phyloP scores from a whole-genome alignment of 495 filamentous ascomycete species.

The Annulohypoxylon nitens region DNA sequence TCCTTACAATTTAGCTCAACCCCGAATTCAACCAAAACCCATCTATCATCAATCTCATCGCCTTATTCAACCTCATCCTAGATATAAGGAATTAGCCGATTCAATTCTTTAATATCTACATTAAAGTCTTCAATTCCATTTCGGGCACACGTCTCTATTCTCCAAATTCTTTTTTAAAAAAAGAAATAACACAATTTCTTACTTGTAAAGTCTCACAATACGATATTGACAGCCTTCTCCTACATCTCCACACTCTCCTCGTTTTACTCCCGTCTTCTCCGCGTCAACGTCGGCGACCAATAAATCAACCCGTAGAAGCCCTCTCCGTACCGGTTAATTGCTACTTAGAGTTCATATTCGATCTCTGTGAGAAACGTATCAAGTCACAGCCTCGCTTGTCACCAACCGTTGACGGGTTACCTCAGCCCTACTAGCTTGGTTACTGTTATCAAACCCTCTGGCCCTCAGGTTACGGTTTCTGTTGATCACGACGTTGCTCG shows the following conservation, averaged over 20 bases:
- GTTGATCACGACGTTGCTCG: slow-evolving; percentile 43
- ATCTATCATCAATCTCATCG: slow-evolving; percentile 36
- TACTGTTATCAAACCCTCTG: slow-evolving; percentile 20
- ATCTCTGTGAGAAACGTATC: slow-evolving; percentile 33
- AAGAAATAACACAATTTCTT: slow-evolving; percentile 10
- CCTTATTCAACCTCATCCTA: slow-evolving; percentile 14
- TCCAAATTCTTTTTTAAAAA: neutral
- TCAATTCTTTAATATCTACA: slow-evolving; percentile 2
- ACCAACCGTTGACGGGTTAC: slow-evolving; percentile 34
- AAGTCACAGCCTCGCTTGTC: slow-evolving; percentile 31
- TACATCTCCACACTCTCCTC: slow-evolving; percentile 42
- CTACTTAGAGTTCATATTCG: slow-evolving; percentile 19
- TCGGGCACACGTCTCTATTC: neutral
- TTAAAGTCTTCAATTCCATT: neutral
- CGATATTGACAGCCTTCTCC: slow-evolving; percentile 28
- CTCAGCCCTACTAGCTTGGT: slow-evolving; percentile 44
- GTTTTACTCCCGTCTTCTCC: slow-evolving; percentile 38
- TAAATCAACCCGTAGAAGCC: slow-evolving; percentile 35
- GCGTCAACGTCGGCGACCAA: slow-evolving; percentile 36
- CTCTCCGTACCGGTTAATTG: slow-evolving; percentile 35
- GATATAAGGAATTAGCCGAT: slow-evolving; percentile 1
- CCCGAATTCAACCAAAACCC: slow-evolving; percentile 40
- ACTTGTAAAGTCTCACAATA: slow-evolving; percentile 35
- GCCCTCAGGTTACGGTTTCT: slow-evolving; percentile 29
- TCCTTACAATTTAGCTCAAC: slow-evolving; percentile 39